phyloP scores from a whole-genome alignment of 2,329 filamentous ascomycete species.

The Arthrocladium fulminans region DNA sequence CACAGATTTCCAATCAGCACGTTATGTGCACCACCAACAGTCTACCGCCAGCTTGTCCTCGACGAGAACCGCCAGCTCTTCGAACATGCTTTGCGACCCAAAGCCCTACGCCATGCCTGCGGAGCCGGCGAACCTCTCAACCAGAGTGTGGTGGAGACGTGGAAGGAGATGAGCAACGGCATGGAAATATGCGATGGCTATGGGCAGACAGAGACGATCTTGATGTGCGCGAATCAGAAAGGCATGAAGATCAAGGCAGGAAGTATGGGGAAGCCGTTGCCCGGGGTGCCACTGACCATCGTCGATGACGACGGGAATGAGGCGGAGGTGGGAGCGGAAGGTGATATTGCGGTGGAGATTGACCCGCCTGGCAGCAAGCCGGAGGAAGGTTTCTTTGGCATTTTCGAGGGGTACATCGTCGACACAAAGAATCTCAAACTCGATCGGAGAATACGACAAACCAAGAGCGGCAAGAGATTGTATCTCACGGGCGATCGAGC shows the following conservation, averaged over 20 bases:
- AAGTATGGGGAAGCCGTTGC: slow-evolving; percentile 33
- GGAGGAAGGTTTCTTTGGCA: slow-evolving; percentile 15
- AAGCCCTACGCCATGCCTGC: slow-evolving; percentile 29
- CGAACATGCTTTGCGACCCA: slow-evolving; percentile 20
- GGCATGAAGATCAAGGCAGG: slow-evolving; percentile 29
- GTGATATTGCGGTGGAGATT: slow-evolving; percentile 31
- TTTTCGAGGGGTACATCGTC: slow-evolving; percentile 20
- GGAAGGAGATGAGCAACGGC: slow-evolving; percentile 28
- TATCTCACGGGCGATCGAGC: slow-evolving; percentile 33
- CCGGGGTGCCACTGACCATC: slow-evolving; percentile 30
- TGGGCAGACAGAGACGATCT: slow-evolving; percentile 34
- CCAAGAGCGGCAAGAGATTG: slow-evolving; percentile 20
- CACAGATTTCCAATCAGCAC: slow-evolving; percentile 34
- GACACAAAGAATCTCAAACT: slow-evolving; percentile 15
- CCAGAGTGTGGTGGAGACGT: slow-evolving; percentile 31
- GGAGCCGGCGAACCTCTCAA: slow-evolving; percentile 35
- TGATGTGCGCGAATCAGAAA: slow-evolving; percentile 33
- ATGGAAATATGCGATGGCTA: slow-evolving; percentile 34
- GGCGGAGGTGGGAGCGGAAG: slow-evolving; percentile 25
- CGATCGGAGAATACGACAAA: slow-evolving; percentile 15
- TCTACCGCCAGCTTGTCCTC: slow-evolving; percentile 34
- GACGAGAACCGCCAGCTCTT: slow-evolving; percentile 27
- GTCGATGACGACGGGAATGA: slow-evolving; percentile 28
- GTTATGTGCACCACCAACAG: slow-evolving; percentile 34
- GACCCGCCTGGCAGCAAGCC: slow-evolving; percentile 5